Evolutionary conservation across 257 asterid genomes (phyloP), one percentile per base, ranked within the genome.

Genomic region (Scutellaria minor): DNA sequence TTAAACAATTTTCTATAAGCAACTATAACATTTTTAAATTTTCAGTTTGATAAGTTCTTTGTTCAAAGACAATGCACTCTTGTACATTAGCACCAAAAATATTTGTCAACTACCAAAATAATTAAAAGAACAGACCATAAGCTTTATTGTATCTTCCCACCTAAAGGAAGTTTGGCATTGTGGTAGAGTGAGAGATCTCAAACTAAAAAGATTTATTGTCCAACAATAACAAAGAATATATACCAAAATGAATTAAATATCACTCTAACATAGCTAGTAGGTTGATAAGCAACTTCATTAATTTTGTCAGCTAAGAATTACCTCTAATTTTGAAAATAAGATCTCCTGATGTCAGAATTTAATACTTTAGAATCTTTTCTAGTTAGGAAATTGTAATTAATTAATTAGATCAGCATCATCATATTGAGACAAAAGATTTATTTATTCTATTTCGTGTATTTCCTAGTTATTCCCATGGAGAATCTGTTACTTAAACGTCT

Each of bases 401-500:
- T 59, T 57, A 70, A 44, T 46, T 46, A 45, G 64, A 20, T 35
- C 60, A 46, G 41, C 11, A 41, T n/a, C 31, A 59, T 59, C 41
- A 5, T 10, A 4, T 14, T 45, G 10, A 14, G 6, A 9, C 6
- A 37, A 12, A 55, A 62, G 45, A 40, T 50, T 68, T 24, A 7
- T 11, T 39, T 37, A 15, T 39, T 52, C 10, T 35, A 22, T 41
- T 9, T 58, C 13, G 0, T 24, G 37, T 70, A 11, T 56, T 39
- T 51, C 42, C 7, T 1, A 44, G 48, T 61, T 14, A 71, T 58
- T 57, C 59, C 44, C 37, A n/a, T 15, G 35, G 18, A 46, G 11
- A 70, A 8, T 58, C 13, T 70, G 67, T 27, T 55, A n/a, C 11
- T 44, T 46, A 45, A 9, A 58, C 24, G 55, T 55, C 74, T 22